These are phyloP conservation scores for Pseudocercospora fuligena DNA, from an alignment of 2,329 filamentous ascomycete genomes.

Conservation along the genomic window DNA sequence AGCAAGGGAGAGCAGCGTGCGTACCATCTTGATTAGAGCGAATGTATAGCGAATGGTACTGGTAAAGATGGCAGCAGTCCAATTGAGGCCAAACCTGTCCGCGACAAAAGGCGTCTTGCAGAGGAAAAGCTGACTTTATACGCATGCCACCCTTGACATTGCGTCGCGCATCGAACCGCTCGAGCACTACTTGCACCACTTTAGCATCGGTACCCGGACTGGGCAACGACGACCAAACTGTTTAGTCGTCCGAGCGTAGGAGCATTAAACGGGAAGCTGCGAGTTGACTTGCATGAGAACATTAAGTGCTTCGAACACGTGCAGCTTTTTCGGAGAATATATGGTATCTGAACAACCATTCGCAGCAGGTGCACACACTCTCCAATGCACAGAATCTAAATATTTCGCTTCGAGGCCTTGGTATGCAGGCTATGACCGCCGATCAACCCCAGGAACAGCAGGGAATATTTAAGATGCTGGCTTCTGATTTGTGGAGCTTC, in stretches of 20 bases:
- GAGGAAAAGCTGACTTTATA: neutral
- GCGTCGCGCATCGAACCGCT: neutral
- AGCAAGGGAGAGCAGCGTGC: constrained; percentile 12
- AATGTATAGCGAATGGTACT: neutral
- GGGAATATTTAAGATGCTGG: neutral
- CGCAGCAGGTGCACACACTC: neutral
- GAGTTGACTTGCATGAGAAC: neutral
- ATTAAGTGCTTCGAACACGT: neutral
- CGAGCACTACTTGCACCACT: neutral
- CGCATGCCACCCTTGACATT: neutral
- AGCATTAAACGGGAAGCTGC: neutral
- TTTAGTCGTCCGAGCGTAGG: neutral
- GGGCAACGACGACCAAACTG: neutral
- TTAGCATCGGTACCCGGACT: neutral
- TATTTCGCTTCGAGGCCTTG: constrained; percentile 2
- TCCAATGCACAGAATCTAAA: neutral
- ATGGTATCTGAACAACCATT: neutral
- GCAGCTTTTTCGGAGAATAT: neutral
- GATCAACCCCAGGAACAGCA: neutral
- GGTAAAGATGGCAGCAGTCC: neutral
- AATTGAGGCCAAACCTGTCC: neutral
- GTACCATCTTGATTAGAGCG: constrained; percentile 20
- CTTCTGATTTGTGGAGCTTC: neutral
- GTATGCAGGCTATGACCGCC: no score
- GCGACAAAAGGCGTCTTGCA: neutral